These are phyloP conservation scores for Wilcoxina mikolae DNA, from an alignment of 495 filamentous ascomycete species.

Conservation along the genomic window DNA sequence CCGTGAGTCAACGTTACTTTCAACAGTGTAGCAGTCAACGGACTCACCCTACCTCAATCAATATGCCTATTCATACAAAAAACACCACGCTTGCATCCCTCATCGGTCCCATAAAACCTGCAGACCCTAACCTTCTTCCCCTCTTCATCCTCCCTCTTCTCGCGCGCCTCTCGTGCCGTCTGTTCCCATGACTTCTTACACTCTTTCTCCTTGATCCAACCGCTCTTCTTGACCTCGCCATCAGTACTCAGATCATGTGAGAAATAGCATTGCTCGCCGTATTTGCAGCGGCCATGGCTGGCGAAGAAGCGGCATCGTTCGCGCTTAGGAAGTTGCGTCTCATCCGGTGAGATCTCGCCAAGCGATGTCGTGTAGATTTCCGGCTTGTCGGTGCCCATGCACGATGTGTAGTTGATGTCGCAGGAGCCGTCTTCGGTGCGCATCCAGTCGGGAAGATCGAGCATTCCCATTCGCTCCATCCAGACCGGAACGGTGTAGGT, in stretches of 20 bases:
- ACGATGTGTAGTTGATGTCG: not conserved
- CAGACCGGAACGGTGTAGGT: not conserved
- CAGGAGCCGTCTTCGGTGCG: not conserved
- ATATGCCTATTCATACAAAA: not conserved
- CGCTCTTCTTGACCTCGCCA: not conserved
- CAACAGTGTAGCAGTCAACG: too few species aligned
- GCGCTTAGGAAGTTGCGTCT: not conserved
- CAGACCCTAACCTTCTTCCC: not conserved
- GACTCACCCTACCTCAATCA: too few species aligned
- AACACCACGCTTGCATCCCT: not conserved
- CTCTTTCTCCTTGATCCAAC: not conserved
- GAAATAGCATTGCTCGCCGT: constrained; percentile 2
- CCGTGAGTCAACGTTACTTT: too few species aligned
- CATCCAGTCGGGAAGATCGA: constrained; percentile 3
- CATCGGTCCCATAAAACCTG: not conserved
- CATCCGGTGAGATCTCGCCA: not conserved
- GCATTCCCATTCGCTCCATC: constrained; percentile 1
- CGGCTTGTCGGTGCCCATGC: not conserved
- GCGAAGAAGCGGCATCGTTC: not conserved
- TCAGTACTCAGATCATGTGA: not conserved
- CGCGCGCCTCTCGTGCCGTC: not conserved
- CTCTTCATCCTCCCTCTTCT: not conserved
- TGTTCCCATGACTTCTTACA: not conserved
- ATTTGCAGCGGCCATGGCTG: not conserved
- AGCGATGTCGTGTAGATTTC: not conserved